Conservation (phyloP, 345 rosid species). For the Moricandia arvensis region DNA sequence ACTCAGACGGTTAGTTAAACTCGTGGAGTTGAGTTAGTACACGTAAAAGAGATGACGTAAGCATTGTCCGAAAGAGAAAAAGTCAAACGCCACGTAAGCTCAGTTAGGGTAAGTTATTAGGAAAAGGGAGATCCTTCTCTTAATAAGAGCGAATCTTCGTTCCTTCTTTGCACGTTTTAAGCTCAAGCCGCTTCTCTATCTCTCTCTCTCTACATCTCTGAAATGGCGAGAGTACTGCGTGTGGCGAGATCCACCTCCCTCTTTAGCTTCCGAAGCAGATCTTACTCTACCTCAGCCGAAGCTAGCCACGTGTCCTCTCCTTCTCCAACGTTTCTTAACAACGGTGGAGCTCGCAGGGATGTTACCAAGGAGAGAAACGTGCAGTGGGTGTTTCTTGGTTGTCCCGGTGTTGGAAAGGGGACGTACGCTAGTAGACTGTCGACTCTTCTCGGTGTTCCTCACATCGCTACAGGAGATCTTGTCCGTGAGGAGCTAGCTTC, state of each 20-base stretch:
- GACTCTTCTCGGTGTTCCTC: slow-evolving; percentile 77
- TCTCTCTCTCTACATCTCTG: slow-evolving; percentile 14
- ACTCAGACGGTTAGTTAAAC: slow-evolving; percentile 25
- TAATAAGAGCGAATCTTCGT: background rate
- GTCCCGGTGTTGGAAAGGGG: slow-evolving; percentile 98
- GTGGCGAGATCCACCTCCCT: slow-evolving; percentile 42
- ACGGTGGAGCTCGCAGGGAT: slow-evolving; percentile 30
- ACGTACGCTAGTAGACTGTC: slow-evolving; percentile 94
- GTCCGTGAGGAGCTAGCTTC: slow-evolving; percentile 87
- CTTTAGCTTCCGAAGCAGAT: slow-evolving; percentile 12
- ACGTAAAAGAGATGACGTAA: slow-evolving; percentile 34
- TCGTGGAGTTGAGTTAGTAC: slow-evolving; percentile 38
- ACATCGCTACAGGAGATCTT: slow-evolving; percentile 96
- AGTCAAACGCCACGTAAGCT: slow-evolving; percentile 27
- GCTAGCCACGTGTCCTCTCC: slow-evolving; percentile 14
- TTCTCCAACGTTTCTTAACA: slow-evolving; percentile 31
- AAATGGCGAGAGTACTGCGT: slow-evolving; percentile 57
- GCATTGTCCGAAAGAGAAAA: background rate
- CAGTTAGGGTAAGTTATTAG: background rate
- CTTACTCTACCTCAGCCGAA: slow-evolving; percentile 29
- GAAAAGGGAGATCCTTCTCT: slow-evolving; percentile 15
- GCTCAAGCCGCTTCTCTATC: slow-evolving; percentile 21
- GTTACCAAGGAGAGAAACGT: slow-evolving; percentile 60
- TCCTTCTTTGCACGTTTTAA: slow-evolving; percentile 1
- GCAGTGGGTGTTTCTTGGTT: slow-evolving; percentile 94